These are phyloP conservation scores for Solanum hybrid DNA, from an alignment of 305 asterid genomes.

Conservation along the genomic window DNA sequence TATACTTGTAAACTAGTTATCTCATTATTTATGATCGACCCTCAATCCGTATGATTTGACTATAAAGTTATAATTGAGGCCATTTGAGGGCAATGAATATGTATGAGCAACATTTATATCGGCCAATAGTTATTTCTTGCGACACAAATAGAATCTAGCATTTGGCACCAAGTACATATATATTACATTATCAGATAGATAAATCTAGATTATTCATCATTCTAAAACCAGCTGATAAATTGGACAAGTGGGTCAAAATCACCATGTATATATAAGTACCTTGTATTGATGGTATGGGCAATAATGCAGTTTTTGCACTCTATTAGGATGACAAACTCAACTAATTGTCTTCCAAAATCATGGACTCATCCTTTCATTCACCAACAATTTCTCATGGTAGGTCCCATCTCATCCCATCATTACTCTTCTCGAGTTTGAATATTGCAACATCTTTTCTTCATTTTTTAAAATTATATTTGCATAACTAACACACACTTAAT, in stretches of 20 bases:
- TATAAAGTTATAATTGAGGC: background rate
- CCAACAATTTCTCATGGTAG: slow-evolving; percentile 24
- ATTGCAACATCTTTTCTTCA: background rate
- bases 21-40: background rate
- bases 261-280: background rate
- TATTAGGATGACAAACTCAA: background rate
- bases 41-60: background rate
- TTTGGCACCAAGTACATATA: background rate
- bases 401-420: slow-evolving; percentile 8
- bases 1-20: background rate
- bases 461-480: background rate
- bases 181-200: background rate
- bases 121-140: background rate
- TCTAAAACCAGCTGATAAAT: slow-evolving; percentile 8
- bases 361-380: background rate
- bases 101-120: background rate
- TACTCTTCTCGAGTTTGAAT: background rate
- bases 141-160: background rate
- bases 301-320: slow-evolving; percentile 13
- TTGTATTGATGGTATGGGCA: background rate
- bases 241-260: background rate
- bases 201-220: background rate
- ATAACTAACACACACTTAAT: background rate
- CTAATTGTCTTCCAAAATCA: background rate
- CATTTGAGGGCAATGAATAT: background rate